phyloP scores from a whole-genome alignment of 352 stramenopile genomes.

The Peronospora belbahrii region DNA sequence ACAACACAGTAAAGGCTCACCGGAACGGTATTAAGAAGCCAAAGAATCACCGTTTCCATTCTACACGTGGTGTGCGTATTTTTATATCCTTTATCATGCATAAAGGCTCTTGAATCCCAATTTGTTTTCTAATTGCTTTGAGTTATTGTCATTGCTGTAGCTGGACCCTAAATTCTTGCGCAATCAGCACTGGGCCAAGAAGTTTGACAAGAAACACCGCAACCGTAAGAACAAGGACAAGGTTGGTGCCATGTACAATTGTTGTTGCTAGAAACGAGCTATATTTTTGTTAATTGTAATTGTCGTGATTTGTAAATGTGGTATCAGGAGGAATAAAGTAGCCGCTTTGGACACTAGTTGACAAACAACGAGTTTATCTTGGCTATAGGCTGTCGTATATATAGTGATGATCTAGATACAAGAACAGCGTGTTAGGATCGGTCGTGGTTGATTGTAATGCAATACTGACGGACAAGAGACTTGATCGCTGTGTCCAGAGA shows the following conservation, averaged over 20 bases:
- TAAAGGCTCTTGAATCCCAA: too few species aligned
- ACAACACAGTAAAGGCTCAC: constrained; percentile 96
- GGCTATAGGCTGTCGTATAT: too few species aligned
- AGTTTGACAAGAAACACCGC: constrained; percentile 91
- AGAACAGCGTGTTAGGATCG: constrained; percentile 16
- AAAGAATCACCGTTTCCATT: constrained; percentile 93
- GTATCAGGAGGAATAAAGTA: constrained; percentile 41
- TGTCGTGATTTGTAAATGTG: too few species aligned
- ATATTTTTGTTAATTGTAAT: background rate
- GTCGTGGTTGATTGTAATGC: constrained; percentile 21
- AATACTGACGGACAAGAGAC: constrained; percentile 2
- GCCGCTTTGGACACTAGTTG: constrained; percentile 15
- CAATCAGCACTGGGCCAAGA: constrained; percentile 98
- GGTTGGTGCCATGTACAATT: constrained; percentile 14
- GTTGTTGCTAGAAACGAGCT: background rate
- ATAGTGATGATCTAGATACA: too few species aligned
- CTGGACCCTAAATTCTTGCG: constrained; percentile 97
- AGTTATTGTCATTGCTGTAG: constrained; percentile 25
- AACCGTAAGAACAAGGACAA: constrained; percentile 55
- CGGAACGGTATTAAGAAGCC: constrained; percentile 97
- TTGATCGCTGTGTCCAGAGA: constrained; percentile 9
- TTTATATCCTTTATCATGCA: constrained; percentile 13
- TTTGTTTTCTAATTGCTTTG: too few species aligned
- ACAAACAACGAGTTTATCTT: too few species aligned
- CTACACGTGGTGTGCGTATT: constrained; percentile 88